Base-by-base conservation (phyloP, 2,329 filamentous ascomycete genomes). In the Colletotrichum aenigma region DNA sequence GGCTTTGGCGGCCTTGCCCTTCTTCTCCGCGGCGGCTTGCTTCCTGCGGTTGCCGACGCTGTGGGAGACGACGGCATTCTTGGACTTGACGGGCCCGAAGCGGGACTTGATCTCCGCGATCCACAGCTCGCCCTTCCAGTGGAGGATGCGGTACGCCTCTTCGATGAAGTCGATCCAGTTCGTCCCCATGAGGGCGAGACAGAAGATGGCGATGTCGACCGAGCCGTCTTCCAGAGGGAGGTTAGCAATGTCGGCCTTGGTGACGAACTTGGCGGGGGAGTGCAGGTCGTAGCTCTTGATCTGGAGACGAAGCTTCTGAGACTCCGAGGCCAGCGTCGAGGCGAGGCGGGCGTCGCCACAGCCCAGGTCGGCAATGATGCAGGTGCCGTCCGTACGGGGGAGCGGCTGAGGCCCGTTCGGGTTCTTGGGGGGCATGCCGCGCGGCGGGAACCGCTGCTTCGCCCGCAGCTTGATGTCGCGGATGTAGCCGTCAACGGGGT, bases 151-250 rank as follows among this genome's bases (percentile, higher is more conserved):
- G 88, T 95, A 98, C 16, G 96, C 96, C 87, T 99, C 97, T 86
- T 98, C 97, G 81, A 99, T 91, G 83, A 99, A 98, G 80, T 95
- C 93, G 69, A 98, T 91, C 96, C 97, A 99, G 87, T 99, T 99
- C 71, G 97, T 99, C 82, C 97, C 97, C 97, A 99, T 99, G 75
- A 99, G 91, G 66, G 96, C 97, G 36, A 99, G 90, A 84, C 97
- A 99, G 88, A 98, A 98, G 79, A 99, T 93, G 65, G 95, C 95
- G 7, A 99, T 90, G 84, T 99, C 96, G 76, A 96, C 93, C 77
- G 91, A 92, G 60, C 92, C 93, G 79, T 96, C 93, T 7, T 88
- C 87, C 1, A 98, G 87, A 0, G 96, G 96, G 3, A 99, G 88
- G 75, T 94, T 91, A 34, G 96, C 94, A 68, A 98, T 97, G 85